Conservation (phyloP, 768 basidiomycete genomes). For the Leccinellum rugosiceps region DNA sequence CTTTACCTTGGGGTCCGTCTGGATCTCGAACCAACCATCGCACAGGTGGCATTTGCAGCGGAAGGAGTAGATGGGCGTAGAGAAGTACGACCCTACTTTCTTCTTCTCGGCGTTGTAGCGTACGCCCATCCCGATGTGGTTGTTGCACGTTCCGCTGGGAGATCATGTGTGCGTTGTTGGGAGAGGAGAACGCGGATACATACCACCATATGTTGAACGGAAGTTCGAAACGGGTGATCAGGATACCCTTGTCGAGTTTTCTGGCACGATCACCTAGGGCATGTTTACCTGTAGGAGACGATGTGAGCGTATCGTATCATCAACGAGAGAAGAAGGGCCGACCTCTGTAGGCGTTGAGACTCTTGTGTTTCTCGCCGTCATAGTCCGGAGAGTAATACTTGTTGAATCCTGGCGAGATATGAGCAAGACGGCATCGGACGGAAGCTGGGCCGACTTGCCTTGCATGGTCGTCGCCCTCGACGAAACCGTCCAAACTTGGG, state of each 20-base stretch:
- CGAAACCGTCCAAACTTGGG: too few species aligned
- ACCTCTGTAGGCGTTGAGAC: slow-evolving; percentile 74
- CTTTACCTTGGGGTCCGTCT: slow-evolving; percentile 91
- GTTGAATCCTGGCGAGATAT: slow-evolving; percentile 54
- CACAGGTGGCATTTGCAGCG: slow-evolving; percentile 98
- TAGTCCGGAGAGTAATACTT: slow-evolving; percentile 80
- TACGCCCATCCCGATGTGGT: slow-evolving; percentile 98
- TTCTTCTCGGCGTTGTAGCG: slow-evolving; percentile 99
- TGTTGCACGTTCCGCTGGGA: slow-evolving; percentile 83
- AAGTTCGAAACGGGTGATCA: slow-evolving; percentile 93
- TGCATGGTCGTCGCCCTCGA: slow-evolving; percentile 34
- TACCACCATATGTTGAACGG: slow-evolving; percentile 98
- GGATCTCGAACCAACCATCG: slow-evolving; percentile 95
- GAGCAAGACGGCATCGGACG: slow-evolving; percentile 1
- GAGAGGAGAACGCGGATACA: slow-evolving; percentile 21
- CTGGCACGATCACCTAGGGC: slow-evolving; percentile 90
- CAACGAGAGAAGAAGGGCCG: slow-evolving; percentile 1
- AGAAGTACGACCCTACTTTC: slow-evolving; percentile 92
- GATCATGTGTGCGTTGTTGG: neutral
- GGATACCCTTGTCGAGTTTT: slow-evolving; percentile 93
- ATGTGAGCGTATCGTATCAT: too few species aligned
- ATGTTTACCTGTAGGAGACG: slow-evolving; percentile 69
- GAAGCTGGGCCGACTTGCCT: slow-evolving; percentile 30
- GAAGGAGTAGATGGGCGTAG: slow-evolving; percentile 92
- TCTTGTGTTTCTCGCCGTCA: slow-evolving; percentile 66